Evolutionary conservation across 495 filamentous ascomycete species (phyloP), one percentile per base, ranked within the genome.

Genomic region (Oleoguttula mirabilis): DNA sequence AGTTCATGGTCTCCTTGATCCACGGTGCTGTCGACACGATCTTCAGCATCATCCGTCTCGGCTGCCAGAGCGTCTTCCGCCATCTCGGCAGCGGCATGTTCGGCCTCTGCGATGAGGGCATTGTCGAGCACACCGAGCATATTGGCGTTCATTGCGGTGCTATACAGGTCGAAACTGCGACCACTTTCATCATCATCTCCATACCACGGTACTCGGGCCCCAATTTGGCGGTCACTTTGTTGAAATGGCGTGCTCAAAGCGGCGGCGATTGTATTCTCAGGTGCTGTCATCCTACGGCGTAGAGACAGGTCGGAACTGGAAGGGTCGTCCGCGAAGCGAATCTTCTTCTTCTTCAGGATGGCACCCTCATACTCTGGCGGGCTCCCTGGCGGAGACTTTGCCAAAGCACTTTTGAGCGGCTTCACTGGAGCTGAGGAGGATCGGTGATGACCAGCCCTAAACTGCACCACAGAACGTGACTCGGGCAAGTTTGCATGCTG

Each of bases 361-460:
- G 16, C 35, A 21, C 3, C 32, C 11, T 22, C 3, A 4, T 4
- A 4, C 2, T 39, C 17, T 3, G 36, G 22, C 23, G 36, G 21
- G 22, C 35, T 31, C 35, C 19, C 16, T 21, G 43, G 36, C 3
- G 36, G 43, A 4, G 25, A 32, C 43, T 14, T 32, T 1, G 20
- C 36, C 4, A 46, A 17, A 10, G 43, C 43, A 21, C 43, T 46
- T 16, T 37, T 46, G 21, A 39, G 35, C 11, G 43, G 34, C 14
- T 25, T 20, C 22, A 20, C n/a, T 10, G 34, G 32, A n/a, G 37
- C 16, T 10, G 41, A 45, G 4, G 33, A 21, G 10, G 41, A 36
- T 4, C 41, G 33, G 4, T 35, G 23, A 11, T 37, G 41, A 30
- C 8, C 5, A 23, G 19, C 16, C 12, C 37, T 2, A 2, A 33